Evolutionary conservation across 176 grass and related monocot species (phyloP), one percentile per base, ranked within the genome.

Genomic region (Areca catechu): DNA sequence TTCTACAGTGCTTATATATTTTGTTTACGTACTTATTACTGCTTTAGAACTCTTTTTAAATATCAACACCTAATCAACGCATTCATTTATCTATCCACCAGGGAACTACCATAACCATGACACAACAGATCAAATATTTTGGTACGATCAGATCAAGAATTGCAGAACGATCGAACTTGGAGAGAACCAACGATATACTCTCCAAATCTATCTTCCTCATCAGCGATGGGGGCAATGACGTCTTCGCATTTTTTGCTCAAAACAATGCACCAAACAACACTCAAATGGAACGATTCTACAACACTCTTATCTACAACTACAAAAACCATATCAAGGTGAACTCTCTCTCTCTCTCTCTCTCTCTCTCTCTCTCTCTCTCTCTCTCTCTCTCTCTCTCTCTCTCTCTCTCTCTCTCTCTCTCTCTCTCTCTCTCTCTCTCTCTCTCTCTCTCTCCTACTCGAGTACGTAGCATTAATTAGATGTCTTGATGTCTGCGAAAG

Each of bases 171-270:
- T 3, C 70, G 62, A 25, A 63, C 20, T 7, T 71, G 6, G 24
- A 21, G 1, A 48, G 28, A 51, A 50, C 37, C 0, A 56, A 63
- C 0, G 5, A 19, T 2, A 59, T 80, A 20, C 54, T 95, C 15
- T 88, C 78, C 0, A 95, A 85, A 65, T 95, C 84, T 21, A 50
- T 95, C 64, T 95, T 88, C 56, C 58, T 95, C 47, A 64, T 95
- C 53, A 89, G 89, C 0, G 18, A 74, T 0, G 81, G 89, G 2
- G 75, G 68, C 2, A 95, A 89, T 5, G 89, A 89, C 17, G 58
- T 61, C 51, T 77, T 88, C 5, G 75, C 77, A 10, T 89, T 95
- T 67, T 66, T 79, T 58, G 22, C 59, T 0, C 57, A 68, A 47
- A 85, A 85, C 51, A 60, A 49, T 19, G 65, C 63, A 1, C 84